phyloP scores from a whole-genome alignment of 1,284 basidiomycete species.

The Bondarzewia mesenterica region DNA sequence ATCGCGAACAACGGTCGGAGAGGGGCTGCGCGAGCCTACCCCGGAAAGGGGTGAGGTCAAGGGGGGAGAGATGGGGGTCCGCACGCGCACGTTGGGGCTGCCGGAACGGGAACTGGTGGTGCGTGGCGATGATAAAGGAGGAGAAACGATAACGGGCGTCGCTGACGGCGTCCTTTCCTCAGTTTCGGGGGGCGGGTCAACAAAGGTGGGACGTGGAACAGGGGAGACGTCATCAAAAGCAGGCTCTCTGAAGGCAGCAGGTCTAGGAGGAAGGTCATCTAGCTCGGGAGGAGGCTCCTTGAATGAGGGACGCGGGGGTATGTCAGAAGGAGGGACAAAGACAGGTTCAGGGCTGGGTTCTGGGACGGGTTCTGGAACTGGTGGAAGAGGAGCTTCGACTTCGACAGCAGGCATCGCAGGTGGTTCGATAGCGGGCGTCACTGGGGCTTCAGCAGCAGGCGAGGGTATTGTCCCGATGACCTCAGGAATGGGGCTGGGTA shows the following conservation, averaged over 20 bases:
- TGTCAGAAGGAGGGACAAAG: conserved; percentile 17
- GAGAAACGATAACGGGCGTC: conserved; percentile 19
- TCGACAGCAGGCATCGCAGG: conserved; percentile 29
- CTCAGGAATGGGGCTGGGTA: conserved; percentile 12
- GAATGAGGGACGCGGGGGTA: conserved; percentile 39
- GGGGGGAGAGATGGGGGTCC: conserved; percentile 24
- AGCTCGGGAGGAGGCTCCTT: conserved; percentile 36
- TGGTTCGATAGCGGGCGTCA: conserved; percentile 25
- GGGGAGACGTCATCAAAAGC: conserved; percentile 8
- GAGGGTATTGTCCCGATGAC: conserved; percentile 8
- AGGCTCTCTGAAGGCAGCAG: conserved; percentile 12
- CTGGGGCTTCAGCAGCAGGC: conserved; percentile 10
- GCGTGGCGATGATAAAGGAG: conserved; percentile 19
- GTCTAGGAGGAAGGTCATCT: conserved; percentile 19
- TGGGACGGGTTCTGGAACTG: conserved; percentile 17
- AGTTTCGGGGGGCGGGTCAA: conserved; percentile 32
- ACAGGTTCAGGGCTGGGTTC: conserved; percentile 2
- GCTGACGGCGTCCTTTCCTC: conserved; percentile 13
- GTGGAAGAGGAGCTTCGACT: conserved; percentile 19
- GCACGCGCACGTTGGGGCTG: conserved; percentile 31
- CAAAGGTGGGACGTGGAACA: conserved; percentile 31
- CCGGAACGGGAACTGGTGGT: conserved; percentile 29
- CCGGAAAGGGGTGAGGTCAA: conserved; percentile 22
- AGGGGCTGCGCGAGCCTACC: conserved; percentile 32
- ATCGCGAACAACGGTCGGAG: conserved; percentile 31